Conservation (phyloP, 1,139 yeast genomes). For the Suhomyces choctaworum region DNA sequence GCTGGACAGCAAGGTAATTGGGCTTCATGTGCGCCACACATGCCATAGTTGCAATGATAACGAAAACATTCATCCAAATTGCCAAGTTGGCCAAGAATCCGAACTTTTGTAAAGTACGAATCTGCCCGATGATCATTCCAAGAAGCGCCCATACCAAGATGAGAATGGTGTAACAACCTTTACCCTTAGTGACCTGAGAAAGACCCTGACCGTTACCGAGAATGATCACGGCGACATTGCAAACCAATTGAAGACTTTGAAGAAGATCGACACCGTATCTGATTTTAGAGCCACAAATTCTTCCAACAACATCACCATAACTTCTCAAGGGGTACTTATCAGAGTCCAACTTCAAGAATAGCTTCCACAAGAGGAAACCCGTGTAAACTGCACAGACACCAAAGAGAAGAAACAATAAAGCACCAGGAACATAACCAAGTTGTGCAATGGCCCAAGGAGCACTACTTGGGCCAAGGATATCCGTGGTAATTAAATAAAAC, state of each 20-base stretch:
- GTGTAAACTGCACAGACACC: slow-evolving; percentile 4
- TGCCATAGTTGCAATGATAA: slow-evolving; percentile 5
- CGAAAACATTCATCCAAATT: slow-evolving; percentile 6
- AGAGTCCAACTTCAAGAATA: slow-evolving; percentile 3
- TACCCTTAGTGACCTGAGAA: slow-evolving; percentile 5
- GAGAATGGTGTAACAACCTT: slow-evolving; percentile 5
- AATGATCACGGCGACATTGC: slow-evolving; percentile 6
- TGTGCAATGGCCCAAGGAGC: slow-evolving; percentile 5
- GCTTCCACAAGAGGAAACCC: slow-evolving; percentile 2
- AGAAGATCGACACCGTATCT: slow-evolving; percentile 5
- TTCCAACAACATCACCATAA: slow-evolving; percentile 6
- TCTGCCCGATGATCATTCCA: slow-evolving; percentile 5
- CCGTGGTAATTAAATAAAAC: slow-evolving; percentile 4
- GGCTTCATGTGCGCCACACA: slow-evolving; percentile 5
- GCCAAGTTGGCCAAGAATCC: slow-evolving; percentile 5
- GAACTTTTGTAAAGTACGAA: slow-evolving; percentile 4
- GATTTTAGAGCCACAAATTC: slow-evolving; percentile 3
- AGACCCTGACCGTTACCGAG: slow-evolving; percentile 7
- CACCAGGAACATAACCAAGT: slow-evolving; percentile 5
- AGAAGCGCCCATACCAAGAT: slow-evolving; percentile 4
- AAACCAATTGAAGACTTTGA: slow-evolving; percentile 5
- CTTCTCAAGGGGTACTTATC: slow-evolving; percentile 4
- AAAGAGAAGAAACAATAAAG: slow-evolving; percentile 2
- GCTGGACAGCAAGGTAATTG: slow-evolving; percentile 1
- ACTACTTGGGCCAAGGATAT: slow-evolving; percentile 6